Base-by-base conservation (phyloP, 2,329 filamentous ascomycete species). In the Sporothrix sp. region DNA sequence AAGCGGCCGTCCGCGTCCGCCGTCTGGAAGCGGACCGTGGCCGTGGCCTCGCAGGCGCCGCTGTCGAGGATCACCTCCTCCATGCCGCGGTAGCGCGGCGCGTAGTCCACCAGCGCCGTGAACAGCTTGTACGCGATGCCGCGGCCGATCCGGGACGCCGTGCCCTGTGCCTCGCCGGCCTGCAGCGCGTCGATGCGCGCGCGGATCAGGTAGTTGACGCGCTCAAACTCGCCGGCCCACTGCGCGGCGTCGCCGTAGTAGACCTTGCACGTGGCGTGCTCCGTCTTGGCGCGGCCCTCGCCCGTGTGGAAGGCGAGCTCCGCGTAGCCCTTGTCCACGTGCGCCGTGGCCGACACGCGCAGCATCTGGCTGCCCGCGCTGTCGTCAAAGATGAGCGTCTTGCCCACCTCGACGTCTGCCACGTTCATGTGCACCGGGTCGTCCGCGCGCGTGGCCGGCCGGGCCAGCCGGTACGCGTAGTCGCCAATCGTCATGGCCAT, bases 121-220 rank as follows among this genome's bases (percentile, higher is more conserved):
- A 79, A 79, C 1, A 79, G 74, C 68, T 89, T 90, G 74, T 93
- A 93, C 13, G 84, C 82, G 69, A 89, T 78, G 30, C 84, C 84
- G 23, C 84, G 80, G 45, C 84, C 78, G 55, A 89, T 77, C 67
- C 85, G 84, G 63, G 85, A 84, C 25, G 84, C 83, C 51, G 77
- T 75, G 35, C 84, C 84, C 30, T 71, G 73, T 58, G 77, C 68
- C 50, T 84, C 82, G 53, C 79, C 82, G 55, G 77, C 68, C 58
- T 74, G 68, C 3, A 84, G 72, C 23, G 71, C 66, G 18, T 81
- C 71, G 50, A 84, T 73, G 51, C 81, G 77, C 20, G 72, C 73
- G 59, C 80, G 78, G 61, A 91, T 79, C 32, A 88, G 71, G 61
- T 89, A 87, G 58, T 75, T 74, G 57, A 78, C 76, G 48, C 83